Evolutionary conservation across 345 rosid genomes (phyloP).

Genomic region (Atalantia buxifolia): DNA sequence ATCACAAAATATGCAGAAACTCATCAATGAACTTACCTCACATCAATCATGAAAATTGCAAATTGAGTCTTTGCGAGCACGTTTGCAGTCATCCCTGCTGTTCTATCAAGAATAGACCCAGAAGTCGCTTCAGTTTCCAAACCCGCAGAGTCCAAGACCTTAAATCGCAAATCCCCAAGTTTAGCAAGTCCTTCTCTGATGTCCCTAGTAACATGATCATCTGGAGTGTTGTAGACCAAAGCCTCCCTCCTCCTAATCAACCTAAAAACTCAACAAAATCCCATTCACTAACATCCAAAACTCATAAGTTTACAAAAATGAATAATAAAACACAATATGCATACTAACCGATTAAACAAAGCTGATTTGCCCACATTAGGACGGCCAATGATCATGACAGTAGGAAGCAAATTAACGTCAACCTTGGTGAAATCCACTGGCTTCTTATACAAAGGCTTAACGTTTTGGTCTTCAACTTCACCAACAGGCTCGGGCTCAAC

Average conservation of each 20-base stretch:
- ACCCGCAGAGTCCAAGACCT: constrained; percentile 93
- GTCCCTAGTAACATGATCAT: constrained; percentile 93
- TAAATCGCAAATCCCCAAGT: constrained; percentile 76
- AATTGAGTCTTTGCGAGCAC: constrained; percentile 80
- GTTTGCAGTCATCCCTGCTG: constrained; percentile 79
- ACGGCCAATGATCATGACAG: constrained; percentile 82
- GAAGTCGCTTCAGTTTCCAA: constrained; percentile 87
- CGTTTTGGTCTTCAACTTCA: constrained; percentile 19
- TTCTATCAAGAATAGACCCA: constrained; percentile 84
- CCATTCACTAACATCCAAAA: background rate
- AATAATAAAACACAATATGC: background rate
- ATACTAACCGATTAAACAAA: constrained; percentile 72
- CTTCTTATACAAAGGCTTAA: constrained; percentile 30
- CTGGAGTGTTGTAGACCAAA: constrained; percentile 85
- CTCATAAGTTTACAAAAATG: background rate
- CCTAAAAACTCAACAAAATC: constrained; percentile 29
- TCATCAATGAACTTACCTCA: constrained; percentile 44
- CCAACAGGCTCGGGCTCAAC: constrained; percentile 20
- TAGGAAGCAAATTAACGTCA: constrained; percentile 60
- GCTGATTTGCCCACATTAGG: constrained; percentile 98
- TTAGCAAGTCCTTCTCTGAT: constrained; percentile 93
- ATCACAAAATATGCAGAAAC: background rate
- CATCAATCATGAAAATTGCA: constrained; percentile 73
- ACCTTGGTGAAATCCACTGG: constrained; percentile 73
- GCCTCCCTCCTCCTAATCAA: constrained; percentile 94